Evolutionary conservation across 306 rosid species (phyloP), one percentile per base, ranked within the genome.

Genomic region (Mimosa pudica): DNA sequence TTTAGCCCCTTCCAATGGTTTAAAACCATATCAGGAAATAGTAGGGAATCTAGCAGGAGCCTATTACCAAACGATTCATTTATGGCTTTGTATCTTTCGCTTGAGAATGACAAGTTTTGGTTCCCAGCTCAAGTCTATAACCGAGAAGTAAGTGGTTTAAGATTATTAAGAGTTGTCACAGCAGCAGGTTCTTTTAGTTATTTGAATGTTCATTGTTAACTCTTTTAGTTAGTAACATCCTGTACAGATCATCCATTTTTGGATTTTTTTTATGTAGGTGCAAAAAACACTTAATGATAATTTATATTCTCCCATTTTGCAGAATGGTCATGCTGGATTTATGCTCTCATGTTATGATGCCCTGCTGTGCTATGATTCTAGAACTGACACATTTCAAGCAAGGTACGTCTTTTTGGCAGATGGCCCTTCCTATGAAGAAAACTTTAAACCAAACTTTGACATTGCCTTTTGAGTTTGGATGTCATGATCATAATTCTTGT

Each of bases 91-190:
- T 96, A 91, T 89, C 89, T 90, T 69, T 83, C 99, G 71, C 99
- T 96, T 76, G 93, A 93, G 80, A 86, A 70, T 76, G 97, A 97
- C 46, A 80, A 78, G 69, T 82, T 91, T 81, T 96, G 97, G 97
- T 96, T 96, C 78, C 99, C 98, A 36, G 96, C 94, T 76, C 99
- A 96, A 87, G 99, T 96, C 80, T 96, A 88, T 81, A 96, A 96
- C 80, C 90, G 99, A 10, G 98, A 93, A 97, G 99, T 95, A 87
- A 76, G 71, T 83, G 14, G 63, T 81, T 80, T 78, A 33, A 49
- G 6, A 70, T 55, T 44, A 6, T 54, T 7, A 61, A 52, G 36
- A 13, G 18, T 62, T 24, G 10, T 58, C 65, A 58, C 66, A 8
- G 24, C 35, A 61, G 10, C 14, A 10, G 3, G 57, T 36, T 33